Evolutionary conservation across 495 filamentous ascomycete species (phyloP).

Genomic region (Penicillium antarcticum): DNA sequence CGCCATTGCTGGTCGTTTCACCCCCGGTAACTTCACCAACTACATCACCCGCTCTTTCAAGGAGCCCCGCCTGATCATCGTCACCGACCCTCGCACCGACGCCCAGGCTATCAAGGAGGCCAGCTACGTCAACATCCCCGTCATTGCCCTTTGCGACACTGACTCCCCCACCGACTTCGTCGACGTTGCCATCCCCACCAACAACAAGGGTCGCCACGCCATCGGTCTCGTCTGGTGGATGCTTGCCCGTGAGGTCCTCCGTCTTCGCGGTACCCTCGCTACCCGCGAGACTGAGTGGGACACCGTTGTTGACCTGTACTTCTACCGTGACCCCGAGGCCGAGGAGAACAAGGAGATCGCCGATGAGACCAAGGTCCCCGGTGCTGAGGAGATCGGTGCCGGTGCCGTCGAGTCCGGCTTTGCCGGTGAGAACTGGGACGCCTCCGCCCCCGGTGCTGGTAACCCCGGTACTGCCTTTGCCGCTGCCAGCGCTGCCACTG

Average conservation of each 20-base stretch:
- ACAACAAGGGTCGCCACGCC: conserved; percentile 99
- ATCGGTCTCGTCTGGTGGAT: conserved; percentile 99
- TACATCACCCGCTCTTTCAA: conserved; percentile 99
- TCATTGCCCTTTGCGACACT: conserved; percentile 97
- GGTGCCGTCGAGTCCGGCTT: conserved; percentile 79
- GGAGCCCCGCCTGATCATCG: conserved; percentile 98
- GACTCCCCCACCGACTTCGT: conserved; percentile 99
- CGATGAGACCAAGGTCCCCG: conserved; percentile 63
- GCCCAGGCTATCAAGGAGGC: conserved; percentile 99
- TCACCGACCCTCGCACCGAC: conserved; percentile 99
- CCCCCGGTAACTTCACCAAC: conserved; percentile 99
- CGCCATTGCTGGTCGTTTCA: conserved; percentile 99
- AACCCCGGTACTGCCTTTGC: conserved; percentile 58
- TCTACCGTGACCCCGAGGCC: conserved; percentile 99
- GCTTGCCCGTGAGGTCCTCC: conserved; percentile 98
- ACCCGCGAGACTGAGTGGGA: conserved; percentile 96
- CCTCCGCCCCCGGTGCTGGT: conserved; percentile 58
- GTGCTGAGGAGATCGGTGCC: conserved; percentile 80
- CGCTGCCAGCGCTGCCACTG: conserved; percentile 46
- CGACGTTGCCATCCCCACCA: conserved; percentile 98
- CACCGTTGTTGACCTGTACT: conserved; percentile 99
- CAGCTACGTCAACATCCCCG: conserved; percentile 99
- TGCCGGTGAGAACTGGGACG: conserved; percentile 54
- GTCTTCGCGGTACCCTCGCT: conserved; percentile 92
- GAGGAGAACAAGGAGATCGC: conserved; percentile 92